These are phyloP conservation scores for Gentiana dahurica DNA, from an alignment of 257 asterid species.

Conservation along the genomic window DNA sequence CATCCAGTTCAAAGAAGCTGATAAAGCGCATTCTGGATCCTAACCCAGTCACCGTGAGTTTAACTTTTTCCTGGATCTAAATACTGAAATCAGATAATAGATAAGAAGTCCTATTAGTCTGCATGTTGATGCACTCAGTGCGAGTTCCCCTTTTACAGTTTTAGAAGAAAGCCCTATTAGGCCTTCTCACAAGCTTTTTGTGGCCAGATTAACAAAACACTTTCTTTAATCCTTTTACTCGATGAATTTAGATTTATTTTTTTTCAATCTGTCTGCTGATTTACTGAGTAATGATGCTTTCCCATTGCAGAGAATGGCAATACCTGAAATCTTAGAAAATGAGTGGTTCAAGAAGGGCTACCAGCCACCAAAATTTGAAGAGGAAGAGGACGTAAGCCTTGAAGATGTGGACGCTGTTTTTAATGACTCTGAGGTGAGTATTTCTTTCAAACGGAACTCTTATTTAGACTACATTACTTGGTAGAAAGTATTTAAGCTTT, in stretches of 20 bases:
- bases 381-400: slow-evolving; percentile 56
- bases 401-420: slow-evolving; percentile 71
- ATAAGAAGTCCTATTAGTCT: too few species aligned
- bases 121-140: too few species aligned
- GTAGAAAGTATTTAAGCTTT: too few species aligned
- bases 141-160: too few species aligned
- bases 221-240: too few species aligned
- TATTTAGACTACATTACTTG: background rate
- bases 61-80: too few species aligned
- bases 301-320: slow-evolving; percentile 50
- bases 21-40: slow-evolving; percentile 65
- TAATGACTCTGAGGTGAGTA: slow-evolving; percentile 46
- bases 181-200: too few species aligned
- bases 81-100: too few species aligned
- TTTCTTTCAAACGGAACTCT: slow-evolving; percentile 1
- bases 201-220: too few species aligned
- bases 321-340: slow-evolving; percentile 55
- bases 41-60: slow-evolving; percentile 57
- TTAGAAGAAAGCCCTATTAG: too few species aligned
- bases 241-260: too few species aligned
- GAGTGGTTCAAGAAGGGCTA: slow-evolving; percentile 75
- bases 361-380: slow-evolving; percentile 51
- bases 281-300: background rate
- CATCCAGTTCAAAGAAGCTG: slow-evolving; percentile 47
- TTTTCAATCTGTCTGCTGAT: too few species aligned